These are phyloP conservation scores for Phaeosphaeriaceae sp. DNA, from an alignment of 2,329 filamentous ascomycete genomes.

Conservation along the genomic window DNA sequence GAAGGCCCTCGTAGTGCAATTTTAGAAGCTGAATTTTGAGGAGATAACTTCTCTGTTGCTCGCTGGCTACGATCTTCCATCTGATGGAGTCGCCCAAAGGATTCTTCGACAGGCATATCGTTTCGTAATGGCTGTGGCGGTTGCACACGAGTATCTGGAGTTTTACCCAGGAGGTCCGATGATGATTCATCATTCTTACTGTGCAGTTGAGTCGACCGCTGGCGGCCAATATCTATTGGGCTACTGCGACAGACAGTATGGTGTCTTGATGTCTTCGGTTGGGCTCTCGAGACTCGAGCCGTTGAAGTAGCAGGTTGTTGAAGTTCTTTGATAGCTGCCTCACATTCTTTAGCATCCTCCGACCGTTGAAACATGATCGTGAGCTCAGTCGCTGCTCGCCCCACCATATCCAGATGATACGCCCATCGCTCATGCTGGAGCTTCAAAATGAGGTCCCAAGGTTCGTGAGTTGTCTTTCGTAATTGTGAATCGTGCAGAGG, in stretches of 20 bases:
- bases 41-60: not conserved
- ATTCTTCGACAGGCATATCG: not conserved
- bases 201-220: not conserved
- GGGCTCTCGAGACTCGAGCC: no score
- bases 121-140: not conserved
- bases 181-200: not conserved
- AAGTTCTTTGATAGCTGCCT: constrained; percentile 21
- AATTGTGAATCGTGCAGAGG: constrained; percentile 29
- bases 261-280: not conserved
- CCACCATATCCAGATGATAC: constrained; percentile 31
- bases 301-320: not conserved
- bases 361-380: constrained; percentile 26
- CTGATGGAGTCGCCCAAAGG: not conserved
- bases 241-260: not conserved
- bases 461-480: constrained; percentile 13
- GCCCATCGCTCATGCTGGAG: constrained; percentile 19
- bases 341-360: constrained; percentile 29
- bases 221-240: not conserved
- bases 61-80: not conserved
- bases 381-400: constrained; percentile 22
- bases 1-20: no score
- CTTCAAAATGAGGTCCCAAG: constrained; percentile 30
- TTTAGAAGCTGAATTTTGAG: no score
- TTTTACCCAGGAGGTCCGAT: not conserved
- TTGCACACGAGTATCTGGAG: not conserved